Evolutionary conservation across 2,329 filamentous ascomycete genomes (phyloP).

Genomic region (Claviceps cyperi): DNA sequence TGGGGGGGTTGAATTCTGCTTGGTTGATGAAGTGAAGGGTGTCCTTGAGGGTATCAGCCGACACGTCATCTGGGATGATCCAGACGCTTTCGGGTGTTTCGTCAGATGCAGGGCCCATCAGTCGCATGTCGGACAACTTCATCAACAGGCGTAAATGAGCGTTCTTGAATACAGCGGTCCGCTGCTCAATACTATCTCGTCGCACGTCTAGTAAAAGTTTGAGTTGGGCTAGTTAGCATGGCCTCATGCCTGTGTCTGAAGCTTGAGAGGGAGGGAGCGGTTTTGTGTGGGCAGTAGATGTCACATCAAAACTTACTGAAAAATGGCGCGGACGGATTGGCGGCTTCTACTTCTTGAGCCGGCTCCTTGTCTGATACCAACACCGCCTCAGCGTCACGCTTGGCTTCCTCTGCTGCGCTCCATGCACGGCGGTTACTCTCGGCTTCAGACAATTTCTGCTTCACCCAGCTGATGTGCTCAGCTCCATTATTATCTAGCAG

Average conservation of each 20-base stretch:
- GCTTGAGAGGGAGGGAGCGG: background rate
- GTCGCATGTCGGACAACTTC: conserved; percentile 56
- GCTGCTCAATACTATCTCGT: conserved; percentile 50
- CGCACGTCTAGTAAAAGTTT: conserved; percentile 28
- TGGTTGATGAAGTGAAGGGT: conserved; percentile 59
- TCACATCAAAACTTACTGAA: conserved; percentile 17
- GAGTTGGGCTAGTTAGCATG: background rate
- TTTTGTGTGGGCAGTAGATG: background rate
- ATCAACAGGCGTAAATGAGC: conserved; percentile 75
- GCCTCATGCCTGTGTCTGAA: background rate
- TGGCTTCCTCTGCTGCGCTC: conserved; percentile 55
- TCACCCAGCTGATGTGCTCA: conserved; percentile 70
- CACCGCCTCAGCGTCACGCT: conserved; percentile 24
- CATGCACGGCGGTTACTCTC: conserved; percentile 62
- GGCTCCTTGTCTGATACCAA: conserved; percentile 15
- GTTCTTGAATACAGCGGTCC: conserved; percentile 75
- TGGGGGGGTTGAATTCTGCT: conserved; percentile 63
- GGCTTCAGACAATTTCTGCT: conserved; percentile 52
- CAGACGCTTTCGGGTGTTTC: conserved; percentile 66
- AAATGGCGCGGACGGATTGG: conserved; percentile 15
- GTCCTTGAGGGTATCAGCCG: conserved; percentile 51
- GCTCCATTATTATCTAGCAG: conserved; percentile 67
- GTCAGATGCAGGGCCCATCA: conserved; percentile 37
- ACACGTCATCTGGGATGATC: conserved; percentile 55
- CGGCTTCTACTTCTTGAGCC: conserved; percentile 12